Conservation (phyloP, 257 asterid genomes). For the Forsythia suspensa region DNA sequence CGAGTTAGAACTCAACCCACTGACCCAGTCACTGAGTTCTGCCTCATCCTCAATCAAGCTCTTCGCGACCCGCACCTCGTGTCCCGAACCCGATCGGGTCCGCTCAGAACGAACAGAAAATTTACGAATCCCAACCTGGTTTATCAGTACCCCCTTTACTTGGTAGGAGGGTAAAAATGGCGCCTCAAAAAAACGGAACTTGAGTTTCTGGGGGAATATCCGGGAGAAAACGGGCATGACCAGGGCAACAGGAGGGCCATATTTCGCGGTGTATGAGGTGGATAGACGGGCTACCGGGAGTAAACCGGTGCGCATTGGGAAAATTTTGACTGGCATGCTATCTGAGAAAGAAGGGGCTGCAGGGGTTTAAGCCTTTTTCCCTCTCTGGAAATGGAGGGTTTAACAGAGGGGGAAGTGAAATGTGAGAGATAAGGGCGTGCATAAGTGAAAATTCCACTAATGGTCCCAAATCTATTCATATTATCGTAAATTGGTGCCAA, state of each 20-base stretch:
- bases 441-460: neutral
- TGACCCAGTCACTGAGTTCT: slow-evolving; percentile 87
- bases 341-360: slow-evolving; percentile 14
- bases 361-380: slow-evolving; percentile 56
- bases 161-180: slow-evolving; percentile 24
- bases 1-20: slow-evolving; percentile 68
- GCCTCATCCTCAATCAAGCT: slow-evolving; percentile 97
- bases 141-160: slow-evolving; percentile 25
- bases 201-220: slow-evolving; percentile 61
- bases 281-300: slow-evolving; percentile 26
- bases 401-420: slow-evolving; percentile 17
- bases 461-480: neutral
- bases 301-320: slow-evolving; percentile 41
- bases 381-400: slow-evolving; percentile 30
- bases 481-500: neutral
- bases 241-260: slow-evolving; percentile 9
- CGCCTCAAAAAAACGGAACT: slow-evolving; percentile 34
- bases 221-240: slow-evolving; percentile 55
- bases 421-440: neutral
- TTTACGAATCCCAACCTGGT: slow-evolving; percentile 27
- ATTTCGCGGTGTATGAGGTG: slow-evolving; percentile 25
- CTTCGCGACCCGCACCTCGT: slow-evolving; percentile 46
- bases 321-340: slow-evolving; percentile 54
- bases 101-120: slow-evolving; percentile 45
- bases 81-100: slow-evolving; percentile 29